A percentile compares a stretch with the other conserved stretches of the same genome.
Evolutionary conservation across 2,329 filamentous ascomycete genomes (phyloP).

Genomic region (Cylindrodendrum hubeiense): DNA sequence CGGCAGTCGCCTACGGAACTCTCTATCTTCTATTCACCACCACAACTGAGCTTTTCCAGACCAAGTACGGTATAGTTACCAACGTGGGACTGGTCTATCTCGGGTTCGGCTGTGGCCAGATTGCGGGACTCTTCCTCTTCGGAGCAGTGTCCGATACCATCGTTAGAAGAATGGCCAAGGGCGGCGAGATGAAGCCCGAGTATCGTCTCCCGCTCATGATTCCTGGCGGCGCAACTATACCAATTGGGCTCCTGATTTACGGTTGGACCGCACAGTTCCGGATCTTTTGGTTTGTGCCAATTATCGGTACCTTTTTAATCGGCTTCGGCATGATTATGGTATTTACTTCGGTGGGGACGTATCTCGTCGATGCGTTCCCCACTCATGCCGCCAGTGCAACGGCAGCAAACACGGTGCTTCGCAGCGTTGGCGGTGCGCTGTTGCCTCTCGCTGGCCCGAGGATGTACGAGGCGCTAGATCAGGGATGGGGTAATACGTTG

Average conservation of each 20-base stretch:
- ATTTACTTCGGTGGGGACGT: slow-evolving; percentile 60
- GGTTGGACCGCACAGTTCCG: slow-evolving; percentile 53
- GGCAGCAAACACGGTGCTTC: slow-evolving; percentile 32
- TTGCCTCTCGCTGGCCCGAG: slow-evolving; percentile 29
- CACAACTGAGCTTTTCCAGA: slow-evolving; percentile 60
- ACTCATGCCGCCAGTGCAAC: slow-evolving; percentile 33
- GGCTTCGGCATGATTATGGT: slow-evolving; percentile 53
- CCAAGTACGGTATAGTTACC: slow-evolving; percentile 48
- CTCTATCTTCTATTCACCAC: slow-evolving; percentile 67
- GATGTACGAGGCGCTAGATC: slow-evolving; percentile 30
- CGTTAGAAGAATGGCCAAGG: slow-evolving; percentile 20
- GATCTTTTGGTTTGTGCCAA: slow-evolving; percentile 66
- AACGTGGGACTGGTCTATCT: slow-evolving; percentile 56
- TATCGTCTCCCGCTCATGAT: slow-evolving; percentile 38
- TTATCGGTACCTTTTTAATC: slow-evolving; percentile 55
- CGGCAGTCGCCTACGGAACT: slow-evolving; percentile 66
- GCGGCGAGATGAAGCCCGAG: slow-evolving; percentile 32
- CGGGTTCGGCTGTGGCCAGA: slow-evolving; percentile 56
- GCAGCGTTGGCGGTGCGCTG: slow-evolving; percentile 25
- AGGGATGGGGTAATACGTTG: slow-evolving; percentile 32
- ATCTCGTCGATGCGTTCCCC: slow-evolving; percentile 38
- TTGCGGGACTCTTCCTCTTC: slow-evolving; percentile 16
- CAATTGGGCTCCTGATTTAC: slow-evolving; percentile 41
- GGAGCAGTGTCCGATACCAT: slow-evolving; percentile 28
- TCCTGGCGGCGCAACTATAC: slow-evolving; percentile 27